Conservation (phyloP, 1,139 yeast species). For the Sugiyamaella novakii region DNA sequence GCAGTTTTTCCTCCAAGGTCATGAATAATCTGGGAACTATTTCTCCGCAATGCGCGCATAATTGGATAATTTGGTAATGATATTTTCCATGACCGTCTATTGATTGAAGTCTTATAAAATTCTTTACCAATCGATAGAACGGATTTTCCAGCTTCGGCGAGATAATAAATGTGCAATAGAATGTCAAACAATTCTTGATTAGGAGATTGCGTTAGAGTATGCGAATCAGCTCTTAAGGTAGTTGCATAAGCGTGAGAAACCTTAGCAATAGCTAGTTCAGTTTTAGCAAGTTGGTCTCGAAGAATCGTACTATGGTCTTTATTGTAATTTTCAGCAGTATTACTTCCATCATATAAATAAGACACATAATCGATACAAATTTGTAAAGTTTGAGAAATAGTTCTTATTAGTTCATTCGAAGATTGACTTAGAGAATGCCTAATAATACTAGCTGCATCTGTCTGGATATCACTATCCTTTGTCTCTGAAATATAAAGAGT, state of each 20-base stretch:
- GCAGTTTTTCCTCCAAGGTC: conserved; percentile 53
- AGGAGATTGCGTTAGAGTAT: conserved; percentile 14
- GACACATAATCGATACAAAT: conserved; percentile 24
- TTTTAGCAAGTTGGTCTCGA: conserved; percentile 5
- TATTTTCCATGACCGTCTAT: conserved; percentile 40
- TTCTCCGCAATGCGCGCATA: conserved; percentile 45
- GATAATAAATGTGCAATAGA: conserved; percentile 30
- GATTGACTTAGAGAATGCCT: conserved; percentile 6
- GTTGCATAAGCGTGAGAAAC: conserved; percentile 22
- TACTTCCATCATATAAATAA: conserved; percentile 20
- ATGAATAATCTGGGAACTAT: conserved; percentile 48
- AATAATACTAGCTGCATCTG: conserved; percentile 7
- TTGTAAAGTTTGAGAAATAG: conserved; percentile 23
- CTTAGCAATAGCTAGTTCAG: conserved; percentile 19
- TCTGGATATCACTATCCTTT: background rate
- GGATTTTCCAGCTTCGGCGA: conserved; percentile 29
- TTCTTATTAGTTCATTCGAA: conserved; percentile 22
- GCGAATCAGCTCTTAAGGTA: conserved; percentile 11
- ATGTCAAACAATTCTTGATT: conserved; percentile 29
- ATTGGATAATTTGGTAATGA: conserved; percentile 47
- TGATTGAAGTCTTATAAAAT: conserved; percentile 25
- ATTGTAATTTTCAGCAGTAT: conserved; percentile 10
- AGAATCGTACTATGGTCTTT: background rate
- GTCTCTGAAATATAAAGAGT: conserved; percentile 26
- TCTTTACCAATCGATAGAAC: conserved; percentile 22